Base-by-base conservation (phyloP, 1,284 basidiomycete genomes). In the Hypsizygus ulmarius region DNA sequence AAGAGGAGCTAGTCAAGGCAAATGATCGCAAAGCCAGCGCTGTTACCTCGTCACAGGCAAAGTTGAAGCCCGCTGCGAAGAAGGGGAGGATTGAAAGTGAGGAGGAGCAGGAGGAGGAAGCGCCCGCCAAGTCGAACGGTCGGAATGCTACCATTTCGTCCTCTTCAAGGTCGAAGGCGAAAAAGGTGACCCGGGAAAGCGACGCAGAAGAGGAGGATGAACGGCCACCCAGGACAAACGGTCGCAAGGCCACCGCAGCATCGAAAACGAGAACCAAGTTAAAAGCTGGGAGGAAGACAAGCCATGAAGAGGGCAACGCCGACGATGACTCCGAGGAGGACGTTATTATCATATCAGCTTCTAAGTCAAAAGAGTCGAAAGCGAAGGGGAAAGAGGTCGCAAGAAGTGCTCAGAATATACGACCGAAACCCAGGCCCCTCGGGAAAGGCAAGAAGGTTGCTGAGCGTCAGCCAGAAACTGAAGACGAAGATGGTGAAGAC, bases 341-440 rank as follows among this genome's bases (percentile, higher is more conserved):
- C 15, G 38, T 32, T 3, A 27, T 49, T 19, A 14, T 34, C 19
- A 28, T 25, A 36, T 37, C 25, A 3, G 38, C 36, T 8, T 47
- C 47, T 12, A 51, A 42, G 39, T 15, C 33, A 12, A 49, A 48
- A 35, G 28, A 42, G 39, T 15, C 33, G 12, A 49, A 48, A 35
- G 28, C 8, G n/a, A 50, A 39, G 39, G 37, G 28, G 12, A 53
- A 54, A 38, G 29, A 29, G 14, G 15, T 28, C 1, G 47, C 51
- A 33, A 29, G 34, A 18, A 39, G 29, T 16, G 16, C 8, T 5
- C 43, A 50, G 18, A 25, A 25, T 25, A 7, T 7, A 25, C 47
- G 49, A 15, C 34, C 47, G 0, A 49, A 46, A 33, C 41, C 45
- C 21, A 47, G 25, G 21, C 42, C 43, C 6, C 18, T 35, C n/a